Evolutionary conservation across 1,139 yeast genomes (phyloP).

Genomic region (Saccharomyces hybrid): DNA sequence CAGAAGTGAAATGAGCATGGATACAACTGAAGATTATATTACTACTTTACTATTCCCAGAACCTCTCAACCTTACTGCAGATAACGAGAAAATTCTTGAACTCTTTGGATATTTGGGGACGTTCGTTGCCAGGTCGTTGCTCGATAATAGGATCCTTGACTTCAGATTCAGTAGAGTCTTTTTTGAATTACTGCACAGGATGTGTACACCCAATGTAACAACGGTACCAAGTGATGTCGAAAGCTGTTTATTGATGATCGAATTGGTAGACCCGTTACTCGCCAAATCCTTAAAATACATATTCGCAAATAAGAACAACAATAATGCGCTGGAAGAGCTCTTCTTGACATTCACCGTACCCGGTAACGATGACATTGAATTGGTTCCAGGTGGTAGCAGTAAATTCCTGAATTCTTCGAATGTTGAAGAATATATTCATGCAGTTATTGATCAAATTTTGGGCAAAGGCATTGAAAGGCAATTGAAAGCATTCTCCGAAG

Average conservation of each 20-base stretch:
- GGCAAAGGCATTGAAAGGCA: conserved; percentile 60
- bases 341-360: conserved; percentile 66
- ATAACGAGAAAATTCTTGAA: conserved; percentile 41
- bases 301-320: conserved; percentile 35
- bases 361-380: conserved; percentile 52
- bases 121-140: conserved; percentile 76
- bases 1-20: conserved; percentile 30
- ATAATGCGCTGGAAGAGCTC: conserved; percentile 37
- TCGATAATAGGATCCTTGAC: conserved; percentile 83
- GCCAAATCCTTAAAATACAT: conserved; percentile 54
- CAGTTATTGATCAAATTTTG: conserved; percentile 54
- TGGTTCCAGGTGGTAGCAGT: conserved; percentile 49
- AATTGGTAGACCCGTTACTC: conserved; percentile 50
- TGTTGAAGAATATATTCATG: conserved; percentile 48
- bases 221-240: background rate
- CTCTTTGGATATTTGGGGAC: conserved; percentile 67
- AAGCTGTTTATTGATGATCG: conserved; percentile 30
- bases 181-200: conserved; percentile 41
- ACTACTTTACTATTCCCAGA: conserved; percentile 63
- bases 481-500: conserved; percentile 62
- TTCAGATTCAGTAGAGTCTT: conserved; percentile 68
- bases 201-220: conserved; percentile 19
- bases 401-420: conserved; percentile 43
- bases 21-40: conserved; percentile 38
- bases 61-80: conserved; percentile 39